A percentile compares a stretch with the other conserved stretches of the same genome.
These are phyloP conservation scores for Thermomyces lanuginosus DNA, from an alignment of 2,329 filamentous ascomycete species.

Conservation along the genomic window DNA sequence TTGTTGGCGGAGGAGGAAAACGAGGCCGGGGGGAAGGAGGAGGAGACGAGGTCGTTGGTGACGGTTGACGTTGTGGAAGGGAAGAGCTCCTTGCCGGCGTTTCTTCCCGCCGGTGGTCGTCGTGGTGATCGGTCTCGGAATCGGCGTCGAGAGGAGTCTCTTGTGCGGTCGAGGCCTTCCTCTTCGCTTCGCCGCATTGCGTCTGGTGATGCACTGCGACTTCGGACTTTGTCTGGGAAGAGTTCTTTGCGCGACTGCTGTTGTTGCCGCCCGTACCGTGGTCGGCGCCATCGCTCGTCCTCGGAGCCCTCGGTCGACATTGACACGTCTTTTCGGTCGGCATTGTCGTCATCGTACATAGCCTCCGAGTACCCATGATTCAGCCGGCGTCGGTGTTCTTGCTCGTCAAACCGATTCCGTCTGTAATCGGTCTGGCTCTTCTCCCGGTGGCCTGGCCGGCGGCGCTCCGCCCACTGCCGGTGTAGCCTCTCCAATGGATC, in stretches of 20 bases:
- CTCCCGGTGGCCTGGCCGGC: slow-evolving; percentile 21
- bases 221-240: slow-evolving; percentile 33
- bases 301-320: slow-evolving; percentile 12
- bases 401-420: slow-evolving; percentile 44
- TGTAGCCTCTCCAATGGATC: slow-evolving; percentile 61
- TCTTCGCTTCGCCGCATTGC: slow-evolving; percentile 20
- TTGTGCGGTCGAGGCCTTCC: slow-evolving; percentile 20
- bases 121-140: slow-evolving; percentile 30
- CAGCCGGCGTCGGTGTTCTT: slow-evolving; percentile 34
- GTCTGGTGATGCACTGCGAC: slow-evolving; percentile 45
- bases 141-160: slow-evolving; percentile 21
- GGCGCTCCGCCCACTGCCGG: slow-evolving; percentile 33
- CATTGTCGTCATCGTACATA: slow-evolving; percentile 57
- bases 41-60: too few species aligned
- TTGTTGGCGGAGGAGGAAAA: slow-evolving; percentile 16
- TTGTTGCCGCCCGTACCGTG: slow-evolving; percentile 11
- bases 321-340: slow-evolving; percentile 3
- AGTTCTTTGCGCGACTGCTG: slow-evolving; percentile 23
- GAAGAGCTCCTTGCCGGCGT: slow-evolving; percentile 44
- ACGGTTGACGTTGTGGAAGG: slow-evolving; percentile 18
- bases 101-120: slow-evolving; percentile 14
- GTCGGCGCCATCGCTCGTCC: slow-evolving; percentile 14
- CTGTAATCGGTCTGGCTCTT: slow-evolving; percentile 28
- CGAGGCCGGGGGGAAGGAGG: too few species aligned
- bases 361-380: slow-evolving; percentile 51